Conservation (phyloP, 345 rosid species). For the Lepidium didymum region DNA sequence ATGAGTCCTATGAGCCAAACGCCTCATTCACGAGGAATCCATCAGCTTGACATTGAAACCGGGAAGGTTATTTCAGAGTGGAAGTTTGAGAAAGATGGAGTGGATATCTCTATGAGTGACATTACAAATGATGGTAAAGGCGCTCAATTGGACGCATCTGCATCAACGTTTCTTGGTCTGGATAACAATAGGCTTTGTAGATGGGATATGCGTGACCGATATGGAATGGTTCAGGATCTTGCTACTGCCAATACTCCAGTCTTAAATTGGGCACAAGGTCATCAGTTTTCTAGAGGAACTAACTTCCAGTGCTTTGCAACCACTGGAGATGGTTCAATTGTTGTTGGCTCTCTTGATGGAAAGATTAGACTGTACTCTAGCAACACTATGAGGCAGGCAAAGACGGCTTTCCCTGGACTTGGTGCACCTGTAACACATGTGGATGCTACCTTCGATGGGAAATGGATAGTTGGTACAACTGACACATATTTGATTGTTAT, state of each 20-base stretch:
- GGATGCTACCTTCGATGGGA: conserved; percentile 96
- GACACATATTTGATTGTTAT: conserved; percentile 88
- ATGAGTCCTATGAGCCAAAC: conserved; percentile 83
- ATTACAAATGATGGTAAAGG: conserved; percentile 89
- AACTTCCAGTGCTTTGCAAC: conserved; percentile 97
- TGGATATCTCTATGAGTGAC: conserved; percentile 90
- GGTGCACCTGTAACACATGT: conserved; percentile 95
- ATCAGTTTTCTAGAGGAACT: conserved; percentile 98
- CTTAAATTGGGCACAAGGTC: conserved; percentile 90
- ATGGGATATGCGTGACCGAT: conserved; percentile 98
- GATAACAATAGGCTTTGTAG: conserved; percentile 95
- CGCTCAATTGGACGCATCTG: conserved; percentile 91
- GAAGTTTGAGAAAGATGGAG: conserved; percentile 95
- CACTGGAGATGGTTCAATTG: conserved; percentile 98
- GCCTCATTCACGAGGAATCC: conserved; percentile 68
- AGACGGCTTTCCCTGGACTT: conserved; percentile 97
- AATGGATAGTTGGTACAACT: conserved; percentile 96
- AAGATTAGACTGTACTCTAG: conserved; percentile 85
- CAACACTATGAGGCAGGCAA: conserved; percentile 94
- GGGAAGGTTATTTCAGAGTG: conserved; percentile 88
- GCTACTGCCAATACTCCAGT: conserved; percentile 61
- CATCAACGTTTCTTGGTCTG: conserved; percentile 87
- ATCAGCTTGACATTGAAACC: conserved; percentile 95
- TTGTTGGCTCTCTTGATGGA: conserved; percentile 95
- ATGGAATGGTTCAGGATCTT: conserved; percentile 88